Conservation (phyloP, 306 rosid species). For the Pterocarpus santalinus region DNA sequence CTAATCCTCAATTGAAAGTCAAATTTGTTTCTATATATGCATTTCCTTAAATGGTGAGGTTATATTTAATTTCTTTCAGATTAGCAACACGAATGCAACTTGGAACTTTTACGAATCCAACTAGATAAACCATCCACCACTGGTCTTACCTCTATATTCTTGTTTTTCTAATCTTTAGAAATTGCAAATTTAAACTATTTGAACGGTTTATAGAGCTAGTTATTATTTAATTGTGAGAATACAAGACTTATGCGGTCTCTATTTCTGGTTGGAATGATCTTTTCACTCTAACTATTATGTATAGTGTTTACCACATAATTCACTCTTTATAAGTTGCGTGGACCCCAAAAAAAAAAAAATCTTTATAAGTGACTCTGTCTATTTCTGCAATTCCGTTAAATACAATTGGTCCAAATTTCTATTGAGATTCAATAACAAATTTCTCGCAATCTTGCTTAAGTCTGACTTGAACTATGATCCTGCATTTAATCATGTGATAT, state of each 20-base stretch:
- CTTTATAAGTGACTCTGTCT: background rate
- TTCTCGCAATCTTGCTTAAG: background rate
- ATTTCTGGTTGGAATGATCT: too few species aligned
- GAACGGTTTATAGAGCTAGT: background rate
- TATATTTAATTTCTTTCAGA: background rate
- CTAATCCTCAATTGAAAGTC: slow-evolving; percentile 16
- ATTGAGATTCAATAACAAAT: background rate
- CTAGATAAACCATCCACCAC: background rate
- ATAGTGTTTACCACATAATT: background rate
- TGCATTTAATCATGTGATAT: background rate
- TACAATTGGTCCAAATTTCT: slow-evolving; percentile 3
- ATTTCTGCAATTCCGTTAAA: background rate
- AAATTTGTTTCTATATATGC: background rate
- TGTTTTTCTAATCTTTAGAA: too few species aligned
- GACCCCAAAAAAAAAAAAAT: too few species aligned
- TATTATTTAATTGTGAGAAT: too few species aligned
- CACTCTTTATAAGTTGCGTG: background rate
- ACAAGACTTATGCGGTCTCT: background rate
- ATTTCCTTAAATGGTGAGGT: background rate
- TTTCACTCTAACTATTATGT: too few species aligned
- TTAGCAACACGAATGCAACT: background rate
- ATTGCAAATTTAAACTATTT: background rate
- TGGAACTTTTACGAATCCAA: background rate
- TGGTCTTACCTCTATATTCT: background rate
- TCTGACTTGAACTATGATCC: background rate